Percentiles rank a stretch among this genome's conserved stretches.
Conservation (phyloP, 2,329 filamentous ascomycete genomes). For the Talaromyces sp. region DNA sequence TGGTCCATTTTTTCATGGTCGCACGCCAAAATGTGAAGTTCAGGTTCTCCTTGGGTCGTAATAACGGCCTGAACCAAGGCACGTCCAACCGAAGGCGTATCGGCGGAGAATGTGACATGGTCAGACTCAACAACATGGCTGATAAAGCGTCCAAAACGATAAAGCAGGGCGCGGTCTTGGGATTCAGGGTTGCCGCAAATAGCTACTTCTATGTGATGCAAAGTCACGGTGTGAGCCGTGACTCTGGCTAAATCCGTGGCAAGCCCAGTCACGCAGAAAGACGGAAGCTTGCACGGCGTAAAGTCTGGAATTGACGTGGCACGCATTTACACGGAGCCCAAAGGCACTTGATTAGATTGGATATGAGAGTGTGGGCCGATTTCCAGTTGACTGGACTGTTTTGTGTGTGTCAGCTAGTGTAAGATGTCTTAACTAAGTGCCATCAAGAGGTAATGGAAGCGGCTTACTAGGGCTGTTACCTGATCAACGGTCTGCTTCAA, state of each 20-base stretch:
- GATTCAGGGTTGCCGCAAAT: neutral
- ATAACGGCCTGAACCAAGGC: neutral
- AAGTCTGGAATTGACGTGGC: neutral
- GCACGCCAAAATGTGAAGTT: neutral
- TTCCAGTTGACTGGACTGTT: neutral
- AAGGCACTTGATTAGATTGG: neutral
- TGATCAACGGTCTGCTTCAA: neutral
- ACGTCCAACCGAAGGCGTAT: neutral
- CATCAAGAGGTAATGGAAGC: neutral
- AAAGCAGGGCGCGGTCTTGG: neutral
- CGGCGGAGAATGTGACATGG: neutral
- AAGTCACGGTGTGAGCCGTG: neutral
- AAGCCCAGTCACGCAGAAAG: neutral
- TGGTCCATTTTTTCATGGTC: neutral
- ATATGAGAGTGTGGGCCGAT: neutral
- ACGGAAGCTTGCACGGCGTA: neutral
- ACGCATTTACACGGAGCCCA: slow-evolving; percentile 1
- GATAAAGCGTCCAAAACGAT: slow-evolving; percentile 1
- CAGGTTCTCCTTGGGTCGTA: neutral
- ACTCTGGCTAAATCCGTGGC: neutral
- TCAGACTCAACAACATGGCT: slow-evolving; percentile 2
- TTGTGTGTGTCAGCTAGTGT: neutral
- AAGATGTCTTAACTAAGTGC: neutral
- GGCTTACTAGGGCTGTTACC: neutral
- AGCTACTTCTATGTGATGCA: neutral